These are phyloP conservation scores for Rhynchospora breviuscula DNA, from an alignment of 176 grass and related monocot species.

Conservation along the genomic window DNA sequence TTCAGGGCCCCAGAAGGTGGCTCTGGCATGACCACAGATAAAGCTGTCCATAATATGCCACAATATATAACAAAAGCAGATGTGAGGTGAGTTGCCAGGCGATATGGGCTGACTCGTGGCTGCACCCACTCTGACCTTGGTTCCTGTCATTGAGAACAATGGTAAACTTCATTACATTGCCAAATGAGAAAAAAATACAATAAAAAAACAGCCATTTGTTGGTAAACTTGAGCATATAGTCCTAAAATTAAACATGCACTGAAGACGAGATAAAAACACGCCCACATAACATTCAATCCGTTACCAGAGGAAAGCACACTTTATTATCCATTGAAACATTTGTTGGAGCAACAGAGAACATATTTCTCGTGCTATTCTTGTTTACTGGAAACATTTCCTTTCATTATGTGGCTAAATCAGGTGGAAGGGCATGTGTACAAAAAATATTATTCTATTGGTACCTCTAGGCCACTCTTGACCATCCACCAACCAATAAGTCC, in stretches of 20 bases:
- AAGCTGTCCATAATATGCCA: constrained; percentile 90
- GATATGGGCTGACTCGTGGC: constrained; percentile 88
- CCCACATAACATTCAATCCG: neutral
- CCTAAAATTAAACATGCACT: neutral
- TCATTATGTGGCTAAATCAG: neutral
- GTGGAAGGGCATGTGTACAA: neutral
- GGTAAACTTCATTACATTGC: neutral
- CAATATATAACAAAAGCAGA: constrained; percentile 95
- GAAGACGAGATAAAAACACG: neutral
- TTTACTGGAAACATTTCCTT: neutral
- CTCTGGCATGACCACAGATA: constrained; percentile 85
- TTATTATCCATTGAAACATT: neutral
- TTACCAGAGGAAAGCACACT: neutral
- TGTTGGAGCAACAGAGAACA: neutral
- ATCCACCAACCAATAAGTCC: constrained; percentile 98
- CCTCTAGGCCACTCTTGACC: constrained; percentile 99
- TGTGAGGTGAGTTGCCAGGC: constrained; percentile 85
- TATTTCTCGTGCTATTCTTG: neutral
- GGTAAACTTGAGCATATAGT: neutral
- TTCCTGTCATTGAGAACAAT: constrained; percentile 40
- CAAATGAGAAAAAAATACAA: neutral
- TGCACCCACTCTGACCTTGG: constrained; percentile 85
- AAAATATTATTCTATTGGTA: constrained; percentile 26
- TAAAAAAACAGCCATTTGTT: constrained; percentile 20
- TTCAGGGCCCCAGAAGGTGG: constrained; percentile 63